These are phyloP conservation scores for Neonectria hederae DNA, from an alignment of 2,329 filamentous ascomycete species.

Conservation along the genomic window DNA sequence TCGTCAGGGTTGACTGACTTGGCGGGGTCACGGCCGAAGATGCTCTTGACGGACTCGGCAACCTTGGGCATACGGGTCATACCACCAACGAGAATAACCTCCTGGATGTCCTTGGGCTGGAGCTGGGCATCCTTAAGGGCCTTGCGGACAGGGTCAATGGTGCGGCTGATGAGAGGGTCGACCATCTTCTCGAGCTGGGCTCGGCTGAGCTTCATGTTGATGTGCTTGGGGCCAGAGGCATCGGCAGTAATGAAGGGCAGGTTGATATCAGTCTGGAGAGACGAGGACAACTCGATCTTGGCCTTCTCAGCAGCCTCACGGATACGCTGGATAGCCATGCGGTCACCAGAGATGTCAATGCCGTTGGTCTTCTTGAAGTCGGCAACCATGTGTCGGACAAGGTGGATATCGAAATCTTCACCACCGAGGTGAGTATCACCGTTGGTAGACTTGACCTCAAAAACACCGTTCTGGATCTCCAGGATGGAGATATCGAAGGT, in stretches of 20 bases:
- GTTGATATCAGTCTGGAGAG: conserved; percentile 96
- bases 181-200: conserved; percentile 93
- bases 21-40: conserved; percentile 95
- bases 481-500: conserved; percentile 99
- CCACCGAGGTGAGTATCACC: conserved; percentile 98
- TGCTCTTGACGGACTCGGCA: conserved; percentile 91
- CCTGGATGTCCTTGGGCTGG: conserved; percentile 92
- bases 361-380: conserved; percentile 97
- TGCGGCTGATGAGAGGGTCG: conserved; percentile 86
- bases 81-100: conserved; percentile 97
- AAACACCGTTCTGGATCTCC: conserved; percentile 97
- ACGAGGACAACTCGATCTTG: conserved; percentile 98
- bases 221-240: conserved; percentile 95
- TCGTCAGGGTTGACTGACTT: conserved; percentile 99
- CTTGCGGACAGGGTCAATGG: conserved; percentile 93
- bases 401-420: conserved; percentile 96
- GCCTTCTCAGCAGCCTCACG: conserved; percentile 99
- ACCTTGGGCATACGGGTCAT: conserved; percentile 99
- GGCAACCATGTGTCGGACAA: conserved; percentile 92
- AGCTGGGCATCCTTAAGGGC: conserved; percentile 95
- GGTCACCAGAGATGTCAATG: conserved; percentile 88
- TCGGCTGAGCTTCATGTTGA: conserved; percentile 93
- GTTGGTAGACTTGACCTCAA: conserved; percentile 99
- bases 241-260: conserved; percentile 98
- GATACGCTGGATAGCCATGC: conserved; percentile 99